Evolutionary conservation across 768 basidiomycete genomes (phyloP), one percentile per base, ranked within the genome.

Genomic region (Mycena albidolilacea): DNA sequence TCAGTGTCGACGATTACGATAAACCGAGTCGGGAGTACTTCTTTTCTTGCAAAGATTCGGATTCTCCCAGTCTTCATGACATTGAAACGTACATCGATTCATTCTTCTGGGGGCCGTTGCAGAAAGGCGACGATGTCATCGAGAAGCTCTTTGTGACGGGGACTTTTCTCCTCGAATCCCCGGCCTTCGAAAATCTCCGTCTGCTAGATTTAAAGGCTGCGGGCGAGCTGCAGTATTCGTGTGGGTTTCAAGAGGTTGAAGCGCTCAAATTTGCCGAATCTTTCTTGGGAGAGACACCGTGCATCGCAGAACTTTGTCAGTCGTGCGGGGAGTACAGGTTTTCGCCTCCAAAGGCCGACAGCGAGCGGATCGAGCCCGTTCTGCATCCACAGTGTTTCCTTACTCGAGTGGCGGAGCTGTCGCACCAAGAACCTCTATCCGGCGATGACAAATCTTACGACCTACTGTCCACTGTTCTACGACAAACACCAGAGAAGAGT

Each of bases 241-340:
- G 67, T 37, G 72, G 72, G 15, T 73, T 73, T 11, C 61, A 67
- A 39, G 67, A 70, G 55, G 21, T 37, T 14, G 68, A 73, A 43
- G 44, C 72, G 7, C 46, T 65, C 21, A 6, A 23, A 7, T 38
- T 73, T 10, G 58, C 63, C 1, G 11, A 10, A 7, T 38, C 55
- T 14, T 8, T 60, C 2, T 38, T 68, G 9, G 52, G 38, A 3
- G 46, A 64, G 17, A 44, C 43, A 15, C 59, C 44, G 19, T 41
- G 58, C 39, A 38, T 63, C 0, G 41, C 17, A 5, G 67, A 73
- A 21, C 35, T 74, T 9, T 35, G 60, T 9, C 64, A 59, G 10
- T 50, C n/a, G 0, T 66, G 59, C 21, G 72, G 72, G 8, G 12
- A 17, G 0, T 73, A 74, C 23, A 5, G 19, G 2, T 70, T 70